Evolutionary conservation across 306 rosid species (phyloP), one percentile per base, ranked within the genome.

Genomic region (Cicer bijugum): DNA sequence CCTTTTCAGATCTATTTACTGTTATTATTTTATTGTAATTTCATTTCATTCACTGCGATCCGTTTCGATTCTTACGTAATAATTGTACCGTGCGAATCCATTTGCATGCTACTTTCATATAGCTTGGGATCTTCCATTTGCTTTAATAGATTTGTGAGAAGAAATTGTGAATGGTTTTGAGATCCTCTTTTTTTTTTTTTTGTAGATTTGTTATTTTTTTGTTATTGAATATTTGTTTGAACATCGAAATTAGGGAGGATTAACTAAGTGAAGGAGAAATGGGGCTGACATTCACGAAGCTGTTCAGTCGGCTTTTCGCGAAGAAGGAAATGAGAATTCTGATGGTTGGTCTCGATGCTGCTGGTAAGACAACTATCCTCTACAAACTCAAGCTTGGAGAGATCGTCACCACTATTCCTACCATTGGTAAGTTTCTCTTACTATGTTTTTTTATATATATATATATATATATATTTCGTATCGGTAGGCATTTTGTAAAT

Each of bases 331-430:
- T 95, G 99, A 81, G 99, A 82, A 95, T 95, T 83, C 89, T 95
- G 84, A 95, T 95, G 99, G 99, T 95, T 43, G 99, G 99, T 90
- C 99, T 95, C 67, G 99, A 95, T 79, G 99, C 99, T 5, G 99
- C 99, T 79, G 99, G 99, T 91, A 95, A 95, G 92, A 95, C 99
- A 52, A 95, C 99, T 67, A 95, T 95, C 67, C 92, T 95, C 65
- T 95, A 95, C 87, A 95, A 95, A 93, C 99, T 95, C 90, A 95
- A 95, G 93, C 99, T 95, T 64, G 99, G 99, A 37, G 99, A 95
- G 89, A 95, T 95, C 71, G 99, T 95, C 84, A 95, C 99, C 1
- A 95, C 99, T 10, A 95, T 95, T 71, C 99, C 99, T 58, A 95
- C 99, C 16, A 95, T 95, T 10, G 99, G 99, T 95, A 82, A 90